These are phyloP conservation scores for Orychophragmus violaceus DNA, from an alignment of 345 rosid genomes.

Conservation along the genomic window DNA sequence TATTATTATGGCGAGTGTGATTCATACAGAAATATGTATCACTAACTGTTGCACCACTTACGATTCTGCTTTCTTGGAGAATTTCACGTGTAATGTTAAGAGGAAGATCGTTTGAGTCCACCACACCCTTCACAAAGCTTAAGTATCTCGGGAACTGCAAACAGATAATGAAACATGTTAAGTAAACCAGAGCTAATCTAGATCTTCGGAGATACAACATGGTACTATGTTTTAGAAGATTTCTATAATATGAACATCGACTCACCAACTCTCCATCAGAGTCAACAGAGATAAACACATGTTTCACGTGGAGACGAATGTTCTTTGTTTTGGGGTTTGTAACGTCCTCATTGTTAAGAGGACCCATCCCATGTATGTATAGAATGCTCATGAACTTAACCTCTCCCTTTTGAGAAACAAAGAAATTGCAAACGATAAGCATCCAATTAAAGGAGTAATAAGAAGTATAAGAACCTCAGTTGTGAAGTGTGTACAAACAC, in stretches of 20 bases:
- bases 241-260: no score
- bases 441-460: no score
- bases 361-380: no score
- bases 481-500: no score
- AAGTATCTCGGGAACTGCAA: slow-evolving; percentile 87
- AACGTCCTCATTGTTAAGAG: slow-evolving; percentile 80
- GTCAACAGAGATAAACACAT: slow-evolving; percentile 96
- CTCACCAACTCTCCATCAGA: slow-evolving; percentile 96
- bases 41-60: slow-evolving; percentile 26
- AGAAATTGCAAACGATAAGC: no score
- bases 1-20: background rate
- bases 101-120: slow-evolving; percentile 91
- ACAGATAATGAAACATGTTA: background rate
- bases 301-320: slow-evolving; percentile 77
- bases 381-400: no score
- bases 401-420: no score
- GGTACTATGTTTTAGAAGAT: no score
- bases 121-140: slow-evolving; percentile 93
- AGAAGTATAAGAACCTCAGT: no score
- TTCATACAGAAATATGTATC: background rate
- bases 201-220: no score
- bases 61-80: slow-evolving; percentile 86
- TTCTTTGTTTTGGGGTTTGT: slow-evolving; percentile 84
- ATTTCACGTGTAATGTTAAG: slow-evolving; percentile 91
- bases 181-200: no score